These are phyloP conservation scores for Emmonsiellopsis sp. DNA, from an alignment of 2,329 filamentous ascomycete species.

Conservation along the genomic window DNA sequence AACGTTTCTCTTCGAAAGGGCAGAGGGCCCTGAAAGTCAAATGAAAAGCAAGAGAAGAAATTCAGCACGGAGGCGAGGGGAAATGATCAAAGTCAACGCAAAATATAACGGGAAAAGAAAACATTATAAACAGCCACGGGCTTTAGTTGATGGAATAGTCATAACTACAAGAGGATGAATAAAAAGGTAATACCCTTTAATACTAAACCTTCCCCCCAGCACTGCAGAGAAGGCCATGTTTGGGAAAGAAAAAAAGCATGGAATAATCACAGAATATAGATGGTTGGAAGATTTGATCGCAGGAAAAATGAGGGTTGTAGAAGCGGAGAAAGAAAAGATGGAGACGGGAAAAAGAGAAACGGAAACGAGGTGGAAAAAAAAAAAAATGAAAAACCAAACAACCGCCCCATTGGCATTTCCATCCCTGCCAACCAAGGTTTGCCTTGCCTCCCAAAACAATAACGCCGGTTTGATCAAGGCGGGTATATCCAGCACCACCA, in stretches of 20 bases:
- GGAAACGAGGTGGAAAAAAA: conserved; percentile 9
- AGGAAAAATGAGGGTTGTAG: neutral
- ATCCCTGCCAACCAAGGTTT: neutral
- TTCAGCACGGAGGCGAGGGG: too few species aligned
- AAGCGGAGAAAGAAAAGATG: neutral
- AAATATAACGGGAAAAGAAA: too few species aligned
- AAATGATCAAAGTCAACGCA: too few species aligned
- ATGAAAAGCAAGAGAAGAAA: too few species aligned
- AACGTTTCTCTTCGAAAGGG: too few species aligned
- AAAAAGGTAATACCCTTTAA: too few species aligned
- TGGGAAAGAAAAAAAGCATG: neutral
- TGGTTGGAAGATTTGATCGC: neutral
- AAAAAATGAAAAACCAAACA: conserved; percentile 7
- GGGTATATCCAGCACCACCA: conserved; percentile 41
- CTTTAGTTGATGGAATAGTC: neutral
- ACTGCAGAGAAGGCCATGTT: too few species aligned
- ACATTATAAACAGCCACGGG: too few species aligned
- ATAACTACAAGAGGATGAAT: neutral
- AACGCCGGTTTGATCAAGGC: conserved; percentile 23
- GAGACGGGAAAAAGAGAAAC: neutral
- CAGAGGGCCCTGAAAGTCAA: too few species aligned
- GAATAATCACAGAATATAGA: neutral
- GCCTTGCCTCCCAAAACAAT: conserved; percentile 2
- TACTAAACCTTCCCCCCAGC: too few species aligned
- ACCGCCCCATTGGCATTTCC: neutral